Evolutionary conservation across 2,329 filamentous ascomycete species (phyloP).

Genomic region (Cladosporium sphaerospermum): DNA sequence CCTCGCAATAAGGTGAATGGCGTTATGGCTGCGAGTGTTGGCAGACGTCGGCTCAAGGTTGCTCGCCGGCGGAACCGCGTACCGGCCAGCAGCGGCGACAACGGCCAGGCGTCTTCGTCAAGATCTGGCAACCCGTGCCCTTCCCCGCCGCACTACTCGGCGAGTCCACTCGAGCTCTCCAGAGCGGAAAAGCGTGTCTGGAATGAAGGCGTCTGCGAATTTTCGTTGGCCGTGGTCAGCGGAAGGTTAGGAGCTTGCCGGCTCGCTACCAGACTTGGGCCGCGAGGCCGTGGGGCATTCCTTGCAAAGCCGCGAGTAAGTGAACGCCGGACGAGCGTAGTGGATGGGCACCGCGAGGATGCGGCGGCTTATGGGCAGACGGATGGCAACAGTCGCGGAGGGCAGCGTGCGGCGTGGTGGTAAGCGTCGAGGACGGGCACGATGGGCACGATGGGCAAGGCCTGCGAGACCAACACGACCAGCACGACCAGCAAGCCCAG

Average conservation of each 20-base stretch:
- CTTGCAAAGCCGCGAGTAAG: slow-evolving; percentile 3
- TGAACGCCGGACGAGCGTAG: not conserved
- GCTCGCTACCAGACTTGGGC: slow-evolving; percentile 12
- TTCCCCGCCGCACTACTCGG: slow-evolving; percentile 4
- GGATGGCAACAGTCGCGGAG: too few relatives aligned
- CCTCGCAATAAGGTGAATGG: not conserved
- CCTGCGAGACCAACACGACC: too few relatives aligned
- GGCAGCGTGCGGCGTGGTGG: too few relatives aligned
- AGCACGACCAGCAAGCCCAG: too few relatives aligned
- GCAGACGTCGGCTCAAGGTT: slow-evolving; percentile 10
- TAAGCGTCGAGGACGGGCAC: too few relatives aligned
- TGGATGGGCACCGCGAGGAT: not conserved
- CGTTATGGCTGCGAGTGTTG: slow-evolving; percentile 4
- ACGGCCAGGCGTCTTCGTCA: not conserved
- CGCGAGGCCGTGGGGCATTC: slow-evolving; percentile 7
- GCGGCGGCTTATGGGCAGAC: too few relatives aligned
- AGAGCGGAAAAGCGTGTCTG: not conserved
- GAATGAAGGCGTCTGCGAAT: slow-evolving; percentile 4
- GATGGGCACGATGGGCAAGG: too few relatives aligned
- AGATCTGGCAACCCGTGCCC: slow-evolving; percentile 3
- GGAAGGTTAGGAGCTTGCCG: slow-evolving; percentile 11
- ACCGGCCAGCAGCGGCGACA: slow-evolving; percentile 2
- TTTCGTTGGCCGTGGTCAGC: slow-evolving; percentile 2
- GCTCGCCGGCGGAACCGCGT: slow-evolving; percentile 5
- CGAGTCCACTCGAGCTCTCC: slow-evolving; percentile 7